Evolutionary conservation across 441 rosid species (phyloP).

Genomic region (Pelargonium cotyledonis): DNA sequence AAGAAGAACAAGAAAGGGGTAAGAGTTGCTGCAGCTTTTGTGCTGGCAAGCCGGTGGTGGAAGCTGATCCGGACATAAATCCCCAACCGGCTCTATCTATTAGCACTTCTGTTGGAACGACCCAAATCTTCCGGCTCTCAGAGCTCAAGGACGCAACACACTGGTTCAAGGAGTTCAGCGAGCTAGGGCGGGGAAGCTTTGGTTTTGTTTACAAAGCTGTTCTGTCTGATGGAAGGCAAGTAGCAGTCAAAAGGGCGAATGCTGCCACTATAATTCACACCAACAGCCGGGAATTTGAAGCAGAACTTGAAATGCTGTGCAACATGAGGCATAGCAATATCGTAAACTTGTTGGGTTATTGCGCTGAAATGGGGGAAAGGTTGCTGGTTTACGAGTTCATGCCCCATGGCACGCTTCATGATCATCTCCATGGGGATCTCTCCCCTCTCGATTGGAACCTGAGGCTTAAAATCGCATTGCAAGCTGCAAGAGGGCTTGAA

Average conservation of each 20-base stretch:
- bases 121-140: constrained; percentile 38
- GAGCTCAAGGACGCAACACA: constrained; percentile 45
- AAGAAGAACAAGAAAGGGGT: constrained; percentile 26
- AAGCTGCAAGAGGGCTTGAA: not conserved
- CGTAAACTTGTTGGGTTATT: not conserved
- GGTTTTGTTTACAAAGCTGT: not conserved
- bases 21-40: constrained; percentile 28
- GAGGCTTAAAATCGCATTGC: not conserved
- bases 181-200: not conserved
- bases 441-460: not conserved
- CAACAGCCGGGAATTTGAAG: not conserved
- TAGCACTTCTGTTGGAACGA: constrained; percentile 28
- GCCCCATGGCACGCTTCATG: constrained; percentile 3
- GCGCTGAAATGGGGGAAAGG: not conserved
- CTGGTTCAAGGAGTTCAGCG: constrained; percentile 17
- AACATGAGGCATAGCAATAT: constrained; percentile 1
- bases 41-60: constrained; percentile 27
- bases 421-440: not conserved
- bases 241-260: not conserved
- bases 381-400: not conserved
- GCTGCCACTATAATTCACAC: not conserved
- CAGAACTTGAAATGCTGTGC: not conserved
- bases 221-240: not conserved
- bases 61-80: constrained; percentile 34
- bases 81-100: constrained; percentile 24